Evolutionary conservation across 2,329 filamentous ascomycete genomes (phyloP), one percentile per base, ranked within the genome.

Genomic region (Venturiaceae sp.): DNA sequence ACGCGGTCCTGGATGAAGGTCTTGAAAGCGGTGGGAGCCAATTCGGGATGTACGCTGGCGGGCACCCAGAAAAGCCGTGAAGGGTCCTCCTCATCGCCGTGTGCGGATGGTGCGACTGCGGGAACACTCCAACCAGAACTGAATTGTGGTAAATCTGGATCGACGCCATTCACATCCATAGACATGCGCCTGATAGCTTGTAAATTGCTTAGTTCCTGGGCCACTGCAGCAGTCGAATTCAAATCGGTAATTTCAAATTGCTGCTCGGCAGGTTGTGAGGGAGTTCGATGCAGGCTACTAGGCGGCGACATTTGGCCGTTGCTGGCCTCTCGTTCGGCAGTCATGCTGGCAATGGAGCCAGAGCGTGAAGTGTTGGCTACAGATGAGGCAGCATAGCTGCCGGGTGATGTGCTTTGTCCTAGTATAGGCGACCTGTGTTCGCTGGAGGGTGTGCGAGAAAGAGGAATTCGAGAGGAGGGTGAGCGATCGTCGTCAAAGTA

Each of bases 11-110:
- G 92, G 2, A 99, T 81, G 65, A 97, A 99, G 1, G 87, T 92
- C 72, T 95, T 96, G 78, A 97, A 99, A 65, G 96, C 94, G 68
- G 88, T 91, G 1, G 94, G 94, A 2, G 94, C 94, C 53, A 99
- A 78, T 72, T 99, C 94, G 0, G 94, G 94, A 66, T 99, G 94
- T 30, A 99, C 81, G 60, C 91, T 84, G 26, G 94, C 94, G 5
- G 94, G 94, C 5, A 99, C 94, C 94, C 94, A 99, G 64, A 97
- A 88, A 60, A 97, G 75, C 62, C 91, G 83, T 2, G 92, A 91
- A 7, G 90, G 84, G 69, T 97, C 92, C 65, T 91, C 91, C 66
- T 95, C 87, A 62, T 90, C 87, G 61, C 83, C 82, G 33, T 84
- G 63, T 39, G 72, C 83, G 2, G 80, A 84, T 1, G 89, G 88